A percentile compares a stretch with the other conserved stretches of the same genome.
These are phyloP conservation scores for Filosporella fistucella DNA, from an alignment of 495 filamentous ascomycete species.

Conservation along the genomic window DNA sequence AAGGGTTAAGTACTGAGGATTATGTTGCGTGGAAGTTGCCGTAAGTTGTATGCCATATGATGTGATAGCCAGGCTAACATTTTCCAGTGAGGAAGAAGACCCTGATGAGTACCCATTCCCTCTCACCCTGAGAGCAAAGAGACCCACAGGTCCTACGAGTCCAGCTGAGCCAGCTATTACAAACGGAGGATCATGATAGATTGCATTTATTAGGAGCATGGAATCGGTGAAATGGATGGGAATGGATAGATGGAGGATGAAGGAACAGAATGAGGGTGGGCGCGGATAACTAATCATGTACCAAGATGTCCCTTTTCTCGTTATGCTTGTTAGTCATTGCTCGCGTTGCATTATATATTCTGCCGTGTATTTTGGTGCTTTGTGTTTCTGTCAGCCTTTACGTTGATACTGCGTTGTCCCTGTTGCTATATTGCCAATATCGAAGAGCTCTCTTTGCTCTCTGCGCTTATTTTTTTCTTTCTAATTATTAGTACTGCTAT, in stretches of 20 bases:
- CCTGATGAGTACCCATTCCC: conserved; percentile 92
- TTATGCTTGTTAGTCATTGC: too few species aligned
- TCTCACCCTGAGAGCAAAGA: conserved; percentile 65
- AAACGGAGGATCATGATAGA: too few species aligned
- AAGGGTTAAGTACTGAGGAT: conserved; percentile 93
- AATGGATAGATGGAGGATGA: not conserved
- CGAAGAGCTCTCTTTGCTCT: too few species aligned
- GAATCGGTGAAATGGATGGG: not conserved
- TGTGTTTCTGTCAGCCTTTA: too few species aligned
- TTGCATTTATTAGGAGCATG: not conserved
- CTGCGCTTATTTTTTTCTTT: too few species aligned
- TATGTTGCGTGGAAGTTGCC: conserved; percentile 97
- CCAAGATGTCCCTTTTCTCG: too few species aligned
- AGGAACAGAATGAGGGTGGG: not conserved
- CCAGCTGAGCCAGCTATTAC: conserved; percentile 19
- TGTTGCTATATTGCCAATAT: too few species aligned
- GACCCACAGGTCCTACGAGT: conserved; percentile 22
- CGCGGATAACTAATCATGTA: conserved; percentile 8
- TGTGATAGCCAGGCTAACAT: conserved; percentile 18
- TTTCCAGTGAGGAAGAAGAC: conserved; percentile 83
- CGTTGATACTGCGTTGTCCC: too few species aligned
- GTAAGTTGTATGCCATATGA: conserved; percentile 54
- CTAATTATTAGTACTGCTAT: too few species aligned
- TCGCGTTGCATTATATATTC: too few species aligned
- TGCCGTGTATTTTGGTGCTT: too few species aligned